Conservation (phyloP, 371 early-diverging fungal species). For the Mortierella sp. region DNA sequence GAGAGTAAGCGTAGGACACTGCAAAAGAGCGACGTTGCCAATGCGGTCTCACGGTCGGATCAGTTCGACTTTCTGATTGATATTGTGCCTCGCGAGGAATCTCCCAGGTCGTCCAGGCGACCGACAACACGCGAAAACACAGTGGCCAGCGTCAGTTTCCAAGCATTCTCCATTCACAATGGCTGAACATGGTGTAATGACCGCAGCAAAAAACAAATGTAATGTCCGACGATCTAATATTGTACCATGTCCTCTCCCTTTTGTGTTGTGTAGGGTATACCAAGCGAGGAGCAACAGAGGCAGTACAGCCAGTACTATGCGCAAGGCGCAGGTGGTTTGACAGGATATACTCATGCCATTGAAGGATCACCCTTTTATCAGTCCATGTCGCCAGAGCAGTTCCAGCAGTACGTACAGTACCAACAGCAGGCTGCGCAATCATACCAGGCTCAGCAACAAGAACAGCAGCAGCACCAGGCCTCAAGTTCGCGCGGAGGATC, state of each 20-base stretch:
- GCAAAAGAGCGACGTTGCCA: slow-evolving; percentile 85
- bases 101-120: slow-evolving; percentile 27
- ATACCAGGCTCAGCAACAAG: slow-evolving; percentile 38
- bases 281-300: slow-evolving; percentile 14
- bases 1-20: slow-evolving; percentile 93
- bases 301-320: slow-evolving; percentile 35
- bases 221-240: slow-evolving; percentile 8
- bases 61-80: slow-evolving; percentile 94
- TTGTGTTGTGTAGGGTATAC: too few relatives aligned
- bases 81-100: slow-evolving; percentile 85
- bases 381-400: slow-evolving; percentile 44
- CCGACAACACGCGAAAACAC: slow-evolving; percentile 37
- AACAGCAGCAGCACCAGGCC: slow-evolving; percentile 25
- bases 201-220: too few relatives aligned
- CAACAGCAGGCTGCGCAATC: slow-evolving; percentile 39
- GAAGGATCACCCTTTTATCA: slow-evolving; percentile 31
- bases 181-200: background rate
- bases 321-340: slow-evolving; percentile 27
- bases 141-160: slow-evolving; percentile 18
- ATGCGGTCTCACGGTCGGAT: slow-evolving; percentile 84
- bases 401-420: slow-evolving; percentile 51
- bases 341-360: slow-evolving; percentile 37
- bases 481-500: slow-evolving; percentile 29
- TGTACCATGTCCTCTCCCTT: too few relatives aligned
- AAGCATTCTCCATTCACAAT: background rate